Conservation (phyloP, 257 asterid genomes). For the Nicotiana tomentosiformis region DNA sequence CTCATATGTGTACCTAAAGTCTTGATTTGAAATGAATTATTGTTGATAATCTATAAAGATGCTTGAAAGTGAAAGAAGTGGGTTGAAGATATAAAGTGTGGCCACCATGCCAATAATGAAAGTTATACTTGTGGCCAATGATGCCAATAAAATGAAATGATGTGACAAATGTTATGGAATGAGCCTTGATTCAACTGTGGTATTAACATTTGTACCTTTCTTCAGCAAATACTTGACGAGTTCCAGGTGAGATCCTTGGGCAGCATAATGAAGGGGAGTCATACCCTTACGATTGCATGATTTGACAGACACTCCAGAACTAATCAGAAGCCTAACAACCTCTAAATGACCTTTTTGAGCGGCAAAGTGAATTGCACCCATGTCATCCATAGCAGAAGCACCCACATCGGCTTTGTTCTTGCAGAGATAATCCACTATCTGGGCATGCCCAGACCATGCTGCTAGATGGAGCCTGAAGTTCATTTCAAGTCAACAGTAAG, state of each 20-base stretch:
- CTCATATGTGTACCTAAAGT: no score
- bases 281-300: constrained; percentile 79
- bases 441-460: constrained; percentile 89
- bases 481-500: constrained; percentile 9
- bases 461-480: constrained; percentile 80
- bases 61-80: no score
- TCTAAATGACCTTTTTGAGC: constrained; percentile 91
- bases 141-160: no score
- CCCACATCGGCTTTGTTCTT: constrained; percentile 87
- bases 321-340: constrained; percentile 51
- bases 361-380: constrained; percentile 97
- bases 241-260: constrained; percentile 76
- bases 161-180: no score
- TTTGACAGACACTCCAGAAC: constrained; percentile 63
- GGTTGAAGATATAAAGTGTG: no score
- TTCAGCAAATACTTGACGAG: constrained; percentile 69
- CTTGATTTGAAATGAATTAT: no score
- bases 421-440: constrained; percentile 64
- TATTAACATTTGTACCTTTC: constrained; percentile 58
- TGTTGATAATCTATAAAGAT: no score
- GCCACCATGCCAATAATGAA: no score
- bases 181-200: constrained; percentile 9
- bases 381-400: constrained; percentile 98
- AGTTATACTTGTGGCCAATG: no score
- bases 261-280: constrained; percentile 92